Percentiles rank a stretch among this genome's conserved stretches.
Evolutionary conservation across 352 stramenopile species (phyloP).

Genomic region (Phytophthora tentaculata): DNA sequence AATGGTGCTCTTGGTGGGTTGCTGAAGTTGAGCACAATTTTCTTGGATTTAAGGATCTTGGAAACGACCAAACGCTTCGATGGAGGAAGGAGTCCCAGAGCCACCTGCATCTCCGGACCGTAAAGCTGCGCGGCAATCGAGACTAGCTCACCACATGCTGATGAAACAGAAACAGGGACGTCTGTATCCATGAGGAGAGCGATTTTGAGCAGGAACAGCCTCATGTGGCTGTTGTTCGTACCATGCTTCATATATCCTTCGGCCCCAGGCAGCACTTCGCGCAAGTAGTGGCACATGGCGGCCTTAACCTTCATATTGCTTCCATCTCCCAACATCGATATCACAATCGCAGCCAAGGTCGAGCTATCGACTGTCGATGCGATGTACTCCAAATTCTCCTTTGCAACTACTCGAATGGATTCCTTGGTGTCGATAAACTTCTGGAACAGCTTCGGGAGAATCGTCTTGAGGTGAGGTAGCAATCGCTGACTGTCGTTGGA

Average conservation of each 20-base stretch:
- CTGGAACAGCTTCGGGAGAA: slow-evolving; percentile 75
- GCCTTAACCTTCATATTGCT: slow-evolving; percentile 84
- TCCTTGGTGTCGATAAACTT: slow-evolving; percentile 85
- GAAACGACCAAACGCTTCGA: slow-evolving; percentile 58
- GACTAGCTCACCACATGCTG: slow-evolving; percentile 65
- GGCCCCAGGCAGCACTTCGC: slow-evolving; percentile 56
- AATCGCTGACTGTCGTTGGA: slow-evolving; percentile 48
- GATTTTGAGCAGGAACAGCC: slow-evolving; percentile 71
- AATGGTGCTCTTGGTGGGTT: slow-evolving; percentile 19
- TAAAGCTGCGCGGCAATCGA: slow-evolving; percentile 56
- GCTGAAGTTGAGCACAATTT: slow-evolving; percentile 53
- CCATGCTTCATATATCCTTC: slow-evolving; percentile 68
- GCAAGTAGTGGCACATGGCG: slow-evolving; percentile 72
- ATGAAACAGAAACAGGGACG: slow-evolving; percentile 59
- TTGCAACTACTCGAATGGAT: slow-evolving; percentile 50
- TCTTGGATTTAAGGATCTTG: slow-evolving; percentile 63
- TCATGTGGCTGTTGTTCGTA: slow-evolving; percentile 71
- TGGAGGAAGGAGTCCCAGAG: slow-evolving; percentile 61
- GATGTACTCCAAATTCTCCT: slow-evolving; percentile 70
- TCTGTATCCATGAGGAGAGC: slow-evolving; percentile 72
- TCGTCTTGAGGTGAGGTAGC: slow-evolving; percentile 53
- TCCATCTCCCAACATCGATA: slow-evolving; percentile 72
- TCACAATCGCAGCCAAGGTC: slow-evolving; percentile 49
- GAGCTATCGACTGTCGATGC: slow-evolving; percentile 53
- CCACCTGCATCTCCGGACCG: slow-evolving; percentile 54